Percentiles rank a stretch among this genome's conserved stretches.
These are phyloP conservation scores for Dictyostelium intermedium DNA, from an alignment of 78 protist genomes.

Conservation along the genomic window DNA sequence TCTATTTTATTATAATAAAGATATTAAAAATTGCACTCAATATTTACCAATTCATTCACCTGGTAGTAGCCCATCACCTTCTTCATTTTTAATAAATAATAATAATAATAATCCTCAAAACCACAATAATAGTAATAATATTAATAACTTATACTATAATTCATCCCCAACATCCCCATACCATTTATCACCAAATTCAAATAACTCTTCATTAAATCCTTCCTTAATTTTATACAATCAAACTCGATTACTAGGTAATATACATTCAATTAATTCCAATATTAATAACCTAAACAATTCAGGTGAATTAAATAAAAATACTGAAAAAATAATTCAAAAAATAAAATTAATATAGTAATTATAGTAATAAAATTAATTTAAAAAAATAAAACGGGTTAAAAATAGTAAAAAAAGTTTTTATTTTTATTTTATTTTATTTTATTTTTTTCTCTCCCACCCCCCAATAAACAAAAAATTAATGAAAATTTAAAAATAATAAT, in stretches of 20 bases:
- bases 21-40: neutral
- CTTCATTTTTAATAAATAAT: neutral
- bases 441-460: neutral
- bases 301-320: neutral
- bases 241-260: neutral
- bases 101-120: neutral
- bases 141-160: neutral
- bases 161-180: neutral
- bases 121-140: neutral
- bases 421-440: too few relatives aligned
- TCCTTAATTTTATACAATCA: neutral
- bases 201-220: neutral
- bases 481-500: too few relatives aligned
- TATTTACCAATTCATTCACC: slow-evolving; percentile 2
- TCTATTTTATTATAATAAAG: neutral
- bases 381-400: too few relatives aligned
- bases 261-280: neutral
- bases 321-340: neutral
- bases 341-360: too few relatives aligned
- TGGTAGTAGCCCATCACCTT: neutral
- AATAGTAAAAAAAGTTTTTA: too few relatives aligned
- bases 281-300: neutral
- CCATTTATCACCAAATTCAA: neutral
- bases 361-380: too few relatives aligned
- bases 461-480: too few relatives aligned